Evolutionary conservation across 192 early-diverging fungal species (phyloP), one percentile per base, ranked within the genome.

Genomic region (Allomyces macrogynus): DNA sequence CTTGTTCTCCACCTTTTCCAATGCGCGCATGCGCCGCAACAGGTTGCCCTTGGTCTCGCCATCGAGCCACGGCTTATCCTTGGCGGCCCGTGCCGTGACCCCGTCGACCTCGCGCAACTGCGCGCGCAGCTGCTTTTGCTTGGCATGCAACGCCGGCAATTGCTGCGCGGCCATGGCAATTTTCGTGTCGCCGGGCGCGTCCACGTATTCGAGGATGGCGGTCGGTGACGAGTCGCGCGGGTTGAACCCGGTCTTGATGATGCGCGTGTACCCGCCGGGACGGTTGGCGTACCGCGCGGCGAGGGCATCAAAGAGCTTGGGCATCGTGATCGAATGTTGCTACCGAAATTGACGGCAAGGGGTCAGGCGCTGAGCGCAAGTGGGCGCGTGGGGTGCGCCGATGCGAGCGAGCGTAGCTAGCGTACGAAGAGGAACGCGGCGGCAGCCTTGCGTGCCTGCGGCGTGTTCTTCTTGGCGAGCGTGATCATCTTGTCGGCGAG

Each of bases 191-290:
- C 77, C 77, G 11, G 87, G 87, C 65, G 85, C 84, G 72, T 89
- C 88, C 18, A 95, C 85, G 63, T 90, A 86, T 74, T 98, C 95
- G 40, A 98, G 84, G 62, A 93, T 80, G 4, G 92, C 92, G 74
- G 89, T 84, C 8, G 89, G 87, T 1, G 91, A 91, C 67, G 87
- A 77, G 74, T 95, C 95, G 49, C 85, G 81, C 61, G 83, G 78
- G 62, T 87, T 84, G 73, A 77, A 80, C 24, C 89, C 91, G 63
- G 86, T 78, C 26, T 79, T 77, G 64, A 88, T 80, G 25, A 98
- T 79, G 32, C 95, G 90, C 8, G 89, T 92, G 78, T 92, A 98
- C 42, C 92, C 92, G 61, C 91, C 91, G 23, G 78, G 69, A 24
- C 89, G 85, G 23, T 70, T 71, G 26, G 81, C 75, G 76, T 87